Base-by-base conservation (phyloP, 306 rosid species). In the Sechiopsis laciniata region DNA sequence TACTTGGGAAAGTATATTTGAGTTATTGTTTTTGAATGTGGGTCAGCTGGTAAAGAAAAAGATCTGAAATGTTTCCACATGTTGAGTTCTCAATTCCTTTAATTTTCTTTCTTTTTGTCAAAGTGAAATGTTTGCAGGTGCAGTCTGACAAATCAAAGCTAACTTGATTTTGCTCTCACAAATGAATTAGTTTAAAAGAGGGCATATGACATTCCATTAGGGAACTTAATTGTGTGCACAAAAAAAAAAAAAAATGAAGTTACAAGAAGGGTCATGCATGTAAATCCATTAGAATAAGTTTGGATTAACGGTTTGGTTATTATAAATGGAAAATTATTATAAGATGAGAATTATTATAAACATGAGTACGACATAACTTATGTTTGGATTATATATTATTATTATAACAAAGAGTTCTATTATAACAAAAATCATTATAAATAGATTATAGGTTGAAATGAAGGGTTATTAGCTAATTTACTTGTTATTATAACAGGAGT, bases 61-160 rank as follows among this genome's bases (percentile, higher is more conserved):
- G 29, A 16, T 65, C 29, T 65, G 71, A 37, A 65, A 65, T 10
- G 9, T 17, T 61, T 62, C 69, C 71, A 65, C 71, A 40, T 64
- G 71, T 37, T 64, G 71, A n/a, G 52, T 45, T 65, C 54, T 10
- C 26, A 13, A 40, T 29, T 32, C 45, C 46, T 20, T 17, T 0
- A 2, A 4, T 26, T 16, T 4, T 59, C 73, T 66, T 35, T 51
- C 50, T 12, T 20, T 62, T 78, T 79, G 62, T 67, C 53, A 13
- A 60, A 80, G 75, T 32, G 80, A 77, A 64, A 73, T 53, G 76
- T 57, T 74, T 72, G 20, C 82, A 77, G 75, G 79, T 66, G 70
- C 75, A 74, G 80, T 64, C 84, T 83, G 84, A 83, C 88, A 86
- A 77, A 74, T 62, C 78, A 32, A 14, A 71, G 53, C 73, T 66